phyloP scores from a whole-genome alignment of 2,329 filamentous ascomycete species.

The Penicillium rolfsii region DNA sequence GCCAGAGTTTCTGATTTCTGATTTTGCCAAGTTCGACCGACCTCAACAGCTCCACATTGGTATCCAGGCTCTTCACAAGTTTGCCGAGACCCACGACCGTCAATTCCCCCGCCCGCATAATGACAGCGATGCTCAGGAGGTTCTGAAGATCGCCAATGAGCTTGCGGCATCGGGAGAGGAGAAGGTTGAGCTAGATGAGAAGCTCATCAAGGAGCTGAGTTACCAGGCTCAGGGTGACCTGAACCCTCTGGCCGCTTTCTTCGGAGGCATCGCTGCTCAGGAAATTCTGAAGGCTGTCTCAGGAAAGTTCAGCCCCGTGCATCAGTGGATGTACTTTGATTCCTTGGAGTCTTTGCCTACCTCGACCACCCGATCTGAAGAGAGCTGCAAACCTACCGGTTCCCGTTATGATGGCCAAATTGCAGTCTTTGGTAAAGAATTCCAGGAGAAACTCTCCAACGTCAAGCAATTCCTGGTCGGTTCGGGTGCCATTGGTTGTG shows the following conservation, averaged over 20 bases:
- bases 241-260: conserved; percentile 90
- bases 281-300: conserved; percentile 96
- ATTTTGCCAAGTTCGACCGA: conserved; percentile 97
- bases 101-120: conserved; percentile 82
- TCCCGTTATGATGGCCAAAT: conserved; percentile 96
- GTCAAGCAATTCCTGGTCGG: conserved; percentile 92
- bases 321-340: conserved; percentile 97
- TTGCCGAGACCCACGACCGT: conserved; percentile 70
- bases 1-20: conserved; percentile 87
- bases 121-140: conserved; percentile 76
- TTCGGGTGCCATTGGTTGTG: conserved; percentile 94
- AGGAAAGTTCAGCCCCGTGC: conserved; percentile 94
- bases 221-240: conserved; percentile 93
- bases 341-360: conserved; percentile 92
- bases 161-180: conserved; percentile 70
- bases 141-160: conserved; percentile 73
- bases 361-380: conserved; percentile 74
- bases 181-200: conserved; percentile 84
- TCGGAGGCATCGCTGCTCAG: conserved; percentile 89
- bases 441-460: conserved; percentile 90
- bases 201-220: conserved; percentile 87
- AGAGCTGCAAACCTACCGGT: conserved; percentile 81
- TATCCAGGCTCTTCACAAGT: conserved; percentile 88
- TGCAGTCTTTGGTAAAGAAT: conserved; percentile 90
- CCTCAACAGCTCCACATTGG: conserved; percentile 89